Percentiles rank a stretch among this genome's conserved stretches.
phyloP scores from a whole-genome alignment of 2,329 filamentous ascomycete genomes.

The Harringtonia lauricola region DNA sequence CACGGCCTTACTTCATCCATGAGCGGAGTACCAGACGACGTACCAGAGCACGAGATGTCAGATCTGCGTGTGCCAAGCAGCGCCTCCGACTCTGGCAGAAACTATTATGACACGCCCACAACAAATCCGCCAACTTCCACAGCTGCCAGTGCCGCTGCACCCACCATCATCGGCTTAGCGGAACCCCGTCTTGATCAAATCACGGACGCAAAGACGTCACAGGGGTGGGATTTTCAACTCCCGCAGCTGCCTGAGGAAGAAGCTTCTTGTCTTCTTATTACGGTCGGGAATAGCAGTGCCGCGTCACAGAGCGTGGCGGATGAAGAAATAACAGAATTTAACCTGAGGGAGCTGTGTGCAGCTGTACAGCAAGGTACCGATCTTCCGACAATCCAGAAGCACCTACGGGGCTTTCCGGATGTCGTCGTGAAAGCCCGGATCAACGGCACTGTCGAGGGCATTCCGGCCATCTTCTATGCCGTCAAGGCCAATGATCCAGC shows the following conservation, averaged over 20 bases:
- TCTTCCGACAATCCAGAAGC: background rate
- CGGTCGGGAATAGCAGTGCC: background rate
- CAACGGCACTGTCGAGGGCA: slow-evolving; percentile 4
- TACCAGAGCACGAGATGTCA: no score
- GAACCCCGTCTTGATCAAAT: background rate
- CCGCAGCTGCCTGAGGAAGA: slow-evolving; percentile 2
- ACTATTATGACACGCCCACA: background rate
- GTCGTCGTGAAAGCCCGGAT: background rate
- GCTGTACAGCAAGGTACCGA: slow-evolving; percentile 1
- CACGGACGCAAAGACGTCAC: background rate
- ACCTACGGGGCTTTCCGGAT: background rate
- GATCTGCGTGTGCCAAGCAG: no score
- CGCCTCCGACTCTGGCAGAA: no score
- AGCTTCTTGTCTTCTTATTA: background rate
- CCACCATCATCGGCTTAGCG: background rate
- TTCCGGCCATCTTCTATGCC: slow-evolving; percentile 8
- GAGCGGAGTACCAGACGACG: background rate
- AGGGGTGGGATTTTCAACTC: slow-evolving; percentile 2
- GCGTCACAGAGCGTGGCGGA: background rate
- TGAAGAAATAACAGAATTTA: background rate
- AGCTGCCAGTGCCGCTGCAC: background rate
- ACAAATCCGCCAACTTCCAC: background rate
- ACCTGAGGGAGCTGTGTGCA: background rate
- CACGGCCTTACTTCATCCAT: background rate
- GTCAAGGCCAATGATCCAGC: slow-evolving; percentile 4